These are phyloP conservation scores for Hansenula sp. DNA, from an alignment of 1,139 yeast genomes.

Conservation along the genomic window DNA sequence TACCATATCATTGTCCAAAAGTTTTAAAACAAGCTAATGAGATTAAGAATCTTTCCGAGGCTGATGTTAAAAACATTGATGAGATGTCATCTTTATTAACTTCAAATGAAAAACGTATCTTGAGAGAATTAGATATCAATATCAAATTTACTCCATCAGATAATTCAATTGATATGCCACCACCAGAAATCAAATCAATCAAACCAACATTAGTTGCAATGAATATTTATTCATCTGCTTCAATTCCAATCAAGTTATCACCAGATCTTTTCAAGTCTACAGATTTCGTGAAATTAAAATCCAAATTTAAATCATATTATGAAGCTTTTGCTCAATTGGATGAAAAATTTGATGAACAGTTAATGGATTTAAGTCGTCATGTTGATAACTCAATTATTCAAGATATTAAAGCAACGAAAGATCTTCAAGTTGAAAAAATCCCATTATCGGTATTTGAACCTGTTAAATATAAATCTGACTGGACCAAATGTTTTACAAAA, in stretches of 20 bases:
- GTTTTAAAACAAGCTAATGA: conserved; percentile 27
- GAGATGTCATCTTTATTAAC: conserved; percentile 13
- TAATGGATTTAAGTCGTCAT: conserved; percentile 6
- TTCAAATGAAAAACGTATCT: conserved; percentile 16
- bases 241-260: conserved; percentile 24
- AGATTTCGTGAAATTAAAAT: conserved; percentile 8
- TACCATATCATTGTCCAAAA: conserved; percentile 32
- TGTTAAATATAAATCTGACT: background rate
- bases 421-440: conserved; percentile 11
- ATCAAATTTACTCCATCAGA: conserved; percentile 17
- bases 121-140: conserved; percentile 22
- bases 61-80: conserved; percentile 22
- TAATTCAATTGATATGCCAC: conserved; percentile 5
- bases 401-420: conserved; percentile 19
- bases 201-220: conserved; percentile 15
- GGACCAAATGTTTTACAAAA: background rate
- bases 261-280: conserved; percentile 14
- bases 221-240: conserved; percentile 17
- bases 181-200: conserved; percentile 16
- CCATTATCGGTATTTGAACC: conserved; percentile 8
- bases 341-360: conserved; percentile 5
- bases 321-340: conserved; percentile 4
- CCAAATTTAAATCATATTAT: conserved; percentile 9
- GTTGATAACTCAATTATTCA: conserved; percentile 8
- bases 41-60: conserved; percentile 23